These are phyloP conservation scores for Boletus sp. DNA, from an alignment of 768 basidiomycete species.

Conservation along the genomic window DNA sequence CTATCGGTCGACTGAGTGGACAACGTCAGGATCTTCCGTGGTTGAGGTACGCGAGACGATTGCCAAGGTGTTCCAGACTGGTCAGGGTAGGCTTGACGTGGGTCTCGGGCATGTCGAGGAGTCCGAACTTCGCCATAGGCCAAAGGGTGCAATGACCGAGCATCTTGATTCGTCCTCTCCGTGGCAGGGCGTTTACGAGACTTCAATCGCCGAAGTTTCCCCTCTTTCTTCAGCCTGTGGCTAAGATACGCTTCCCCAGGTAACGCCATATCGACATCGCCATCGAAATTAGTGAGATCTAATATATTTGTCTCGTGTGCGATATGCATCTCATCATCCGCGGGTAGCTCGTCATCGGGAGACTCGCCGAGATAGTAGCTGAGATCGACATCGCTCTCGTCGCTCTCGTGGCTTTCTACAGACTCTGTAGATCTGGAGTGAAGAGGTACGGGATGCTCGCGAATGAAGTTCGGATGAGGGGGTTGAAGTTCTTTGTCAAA, in stretches of 20 bases:
- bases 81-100: background rate
- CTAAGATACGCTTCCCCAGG: slow-evolving; percentile 58
- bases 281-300: slow-evolving; percentile 76
- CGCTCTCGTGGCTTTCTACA: slow-evolving; percentile 30
- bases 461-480: slow-evolving; percentile 33
- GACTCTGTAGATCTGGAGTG: slow-evolving; percentile 25
- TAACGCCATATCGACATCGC: slow-evolving; percentile 58
- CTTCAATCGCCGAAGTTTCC: slow-evolving; percentile 51
- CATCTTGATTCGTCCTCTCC: slow-evolving; percentile 12
- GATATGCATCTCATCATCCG: slow-evolving; percentile 31
- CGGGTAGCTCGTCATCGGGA: slow-evolving; percentile 28
- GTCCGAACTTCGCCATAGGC: background rate
- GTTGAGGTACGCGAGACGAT: background rate
- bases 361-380: slow-evolving; percentile 40
- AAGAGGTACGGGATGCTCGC: slow-evolving; percentile 2
- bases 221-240: slow-evolving; percentile 53
- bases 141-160: background rate
- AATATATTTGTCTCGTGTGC: slow-evolving; percentile 50
- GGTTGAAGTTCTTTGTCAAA: slow-evolving; percentile 31
- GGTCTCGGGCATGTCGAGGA: background rate
- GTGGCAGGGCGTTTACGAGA: slow-evolving; percentile 31
- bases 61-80: background rate
- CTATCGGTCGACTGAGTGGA: slow-evolving; percentile 21
- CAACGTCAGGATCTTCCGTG: background rate
- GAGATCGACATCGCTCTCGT: slow-evolving; percentile 39